Base-by-base conservation (phyloP, 2,329 filamentous ascomycete genomes). In the Nothophaeocryptopus gaeumannii region DNA sequence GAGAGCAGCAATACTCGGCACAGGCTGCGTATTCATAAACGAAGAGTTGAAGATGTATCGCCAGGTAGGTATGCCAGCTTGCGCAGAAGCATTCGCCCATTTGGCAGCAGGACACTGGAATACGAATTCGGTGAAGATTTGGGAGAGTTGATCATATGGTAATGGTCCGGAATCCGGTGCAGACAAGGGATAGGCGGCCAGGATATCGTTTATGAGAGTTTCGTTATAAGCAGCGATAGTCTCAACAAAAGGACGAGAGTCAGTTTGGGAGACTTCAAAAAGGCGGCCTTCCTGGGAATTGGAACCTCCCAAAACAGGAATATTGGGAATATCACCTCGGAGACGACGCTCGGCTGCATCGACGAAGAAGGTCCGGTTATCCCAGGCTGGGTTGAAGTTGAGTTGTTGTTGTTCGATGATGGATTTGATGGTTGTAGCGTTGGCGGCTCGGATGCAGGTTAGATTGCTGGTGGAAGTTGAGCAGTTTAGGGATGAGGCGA, bases 11-110 rank as follows among this genome's bases (percentile, higher is more conserved):
- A 42, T 42, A 7, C 56, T 5, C 56, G 60, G 49, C 59, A 64
- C 26, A 14, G 49, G 43, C 44, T 67, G 63, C 4, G 57, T 61
- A 50, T 70, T 70, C 10, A 60, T 47, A 53, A 69, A 70, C 4
- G 59, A 56, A 35, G 66, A 65, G 45, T 70, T 71, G 61, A 65
- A 71, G 45, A 66, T 65, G 57, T 70, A 72, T 15, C 67, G 58
- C 67, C 67, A 72, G 26, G 64, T 56, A 1, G 67, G 63, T 39
- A 67, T 64, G 11, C 63, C 63, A 14, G 58, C 49, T 5, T 51
- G 31, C 13, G 64, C 64, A 2, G 62, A 60, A 33, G 58, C 64
- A 42, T 67, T 65, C 32, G 65, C 58, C 40, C 56, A 61, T 11
- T 53, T 51, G 11, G 60, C 60, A 38, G 60, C 51, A 1, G 56